Base-by-base conservation (phyloP, 2,329 filamentous ascomycete species). In the Verticillium dahliae region DNA sequence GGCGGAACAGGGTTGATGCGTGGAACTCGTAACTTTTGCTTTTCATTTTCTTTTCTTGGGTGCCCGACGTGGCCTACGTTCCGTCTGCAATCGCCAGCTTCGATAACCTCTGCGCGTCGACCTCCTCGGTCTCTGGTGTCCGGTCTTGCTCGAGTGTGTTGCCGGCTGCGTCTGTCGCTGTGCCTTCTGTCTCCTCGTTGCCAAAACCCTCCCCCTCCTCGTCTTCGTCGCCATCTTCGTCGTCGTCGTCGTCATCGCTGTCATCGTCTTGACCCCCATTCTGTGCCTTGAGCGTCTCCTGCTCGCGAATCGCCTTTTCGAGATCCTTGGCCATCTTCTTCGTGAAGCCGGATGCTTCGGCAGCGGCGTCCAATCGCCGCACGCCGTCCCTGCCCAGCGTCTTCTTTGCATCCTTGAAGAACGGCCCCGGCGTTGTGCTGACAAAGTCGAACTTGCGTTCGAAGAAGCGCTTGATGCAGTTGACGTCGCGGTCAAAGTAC, bases 301-400 rank as follows among this genome's bases (percentile, higher is more conserved):
- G 89, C 78, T 90, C 90, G 68, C 89, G 88, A 77, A 99, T 95
- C 66, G 96, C 97, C 10, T 86, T 84, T 71, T 97, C 95, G 15
- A 99, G 78, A 68, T 99, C 95, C 74, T 95, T 96, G 15, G 92
- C 85, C 90, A 97, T 97, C 78, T 97, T 98, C 80, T 90, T 96
- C 22, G 92, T 96, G 74, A 99, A 98, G 0, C 95, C 95, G 1
- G 92, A 96, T 0, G 95, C 95, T 71, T 96, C 90, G 1, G 96
- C 92, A 37, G 91, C 86, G 15, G 96, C 88, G 75, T 99, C 96
- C 15, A 99, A 76, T 66, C 95, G 84, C 65, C 80, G 86, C 0
- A 80, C 81, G 13, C 86, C 85, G 61, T 87, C 85, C 71, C 85
- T 83, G 13, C 85, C 84, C 59, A 92, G 78, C 1, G 81, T 82